Evolutionary conservation across 306 rosid genomes (phyloP).

Genomic region (Vigna hirtella): DNA sequence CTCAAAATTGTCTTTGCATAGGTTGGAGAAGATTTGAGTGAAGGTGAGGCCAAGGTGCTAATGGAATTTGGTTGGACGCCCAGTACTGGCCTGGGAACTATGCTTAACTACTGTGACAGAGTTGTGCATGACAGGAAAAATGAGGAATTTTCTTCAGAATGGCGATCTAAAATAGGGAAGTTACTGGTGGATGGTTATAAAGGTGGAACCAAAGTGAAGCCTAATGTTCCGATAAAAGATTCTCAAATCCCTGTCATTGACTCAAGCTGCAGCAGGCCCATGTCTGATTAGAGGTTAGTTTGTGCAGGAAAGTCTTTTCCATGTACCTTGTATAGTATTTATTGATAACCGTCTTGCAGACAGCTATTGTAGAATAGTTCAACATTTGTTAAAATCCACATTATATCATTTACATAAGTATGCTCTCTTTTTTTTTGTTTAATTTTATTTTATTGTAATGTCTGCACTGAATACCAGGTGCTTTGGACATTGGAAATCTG

Average conservation of each 20-base stretch:
- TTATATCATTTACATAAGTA: too few species aligned
- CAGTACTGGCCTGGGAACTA: conserved; percentile 82
- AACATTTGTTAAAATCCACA: background rate
- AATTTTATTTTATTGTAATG: too few species aligned
- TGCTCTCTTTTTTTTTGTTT: too few species aligned
- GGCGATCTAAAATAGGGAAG: conserved; percentile 87
- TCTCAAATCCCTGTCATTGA: conserved; percentile 45
- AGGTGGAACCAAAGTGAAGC: conserved; percentile 61
- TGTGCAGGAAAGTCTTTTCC: conserved; percentile 31
- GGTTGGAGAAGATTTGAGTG: conserved; percentile 63
- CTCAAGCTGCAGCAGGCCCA: conserved; percentile 49
- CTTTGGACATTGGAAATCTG: too few species aligned
- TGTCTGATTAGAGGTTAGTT: conserved; percentile 44
- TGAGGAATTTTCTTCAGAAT: conserved; percentile 71
- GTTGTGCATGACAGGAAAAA: conserved; percentile 83
- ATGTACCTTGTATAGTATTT: conserved; percentile 8
- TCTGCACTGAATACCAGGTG: too few species aligned
- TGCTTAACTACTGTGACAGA: conserved; percentile 86
- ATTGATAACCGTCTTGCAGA: conserved; percentile 1
- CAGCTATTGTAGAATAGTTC: background rate
- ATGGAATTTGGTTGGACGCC: conserved; percentile 82
- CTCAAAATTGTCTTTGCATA: conserved; percentile 37
- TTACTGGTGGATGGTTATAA: conserved; percentile 73
- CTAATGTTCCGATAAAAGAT: conserved; percentile 58
- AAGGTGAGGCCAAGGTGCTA: conserved; percentile 82